Conservation (phyloP, 176 grass and related monocot genomes). For the Aechmea fasciata region DNA sequence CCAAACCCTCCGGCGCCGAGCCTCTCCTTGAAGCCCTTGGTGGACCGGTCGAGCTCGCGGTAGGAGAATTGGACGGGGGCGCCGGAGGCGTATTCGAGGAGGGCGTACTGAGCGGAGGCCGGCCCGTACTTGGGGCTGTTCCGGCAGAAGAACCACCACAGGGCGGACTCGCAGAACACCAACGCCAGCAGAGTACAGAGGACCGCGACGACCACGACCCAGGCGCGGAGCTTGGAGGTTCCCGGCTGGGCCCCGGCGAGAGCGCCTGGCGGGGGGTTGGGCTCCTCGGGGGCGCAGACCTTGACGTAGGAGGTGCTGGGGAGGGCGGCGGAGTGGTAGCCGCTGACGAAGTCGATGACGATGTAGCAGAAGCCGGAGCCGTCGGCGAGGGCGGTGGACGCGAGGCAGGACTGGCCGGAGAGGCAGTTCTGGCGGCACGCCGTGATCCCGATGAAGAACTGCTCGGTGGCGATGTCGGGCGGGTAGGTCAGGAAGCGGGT, state of each 20-base stretch:
- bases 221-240: slow-evolving; percentile 33
- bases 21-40: slow-evolving; percentile 89
- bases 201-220: slow-evolving; percentile 48
- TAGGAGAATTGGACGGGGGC: slow-evolving; percentile 89
- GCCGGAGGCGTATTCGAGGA: slow-evolving; percentile 93
- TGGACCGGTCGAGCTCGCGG: slow-evolving; percentile 55
- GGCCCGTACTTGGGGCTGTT: slow-evolving; percentile 66
- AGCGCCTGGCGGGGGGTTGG: slow-evolving; percentile 15
- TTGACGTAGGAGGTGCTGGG: slow-evolving; percentile 96
- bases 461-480: slow-evolving; percentile 53
- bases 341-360: slow-evolving; percentile 64
- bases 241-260: neutral
- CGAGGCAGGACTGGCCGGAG: slow-evolving; percentile 54
- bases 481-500: slow-evolving; percentile 88
- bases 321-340: slow-evolving; percentile 62
- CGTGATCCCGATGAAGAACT: slow-evolving; percentile 83
- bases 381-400: slow-evolving; percentile 77
- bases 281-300: slow-evolving; percentile 40
- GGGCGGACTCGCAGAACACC: slow-evolving; percentile 45
- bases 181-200: slow-evolving; percentile 39
- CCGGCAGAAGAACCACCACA: slow-evolving; percentile 82
- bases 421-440: slow-evolving; percentile 86
- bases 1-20: slow-evolving; percentile 83
- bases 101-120: slow-evolving; percentile 71
- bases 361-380: slow-evolving; percentile 88